Percentiles rank a stretch among this genome's conserved stretches.
phyloP scores from a whole-genome alignment of 2,329 filamentous ascomycete species.

The Colletotrichum eleusines region DNA sequence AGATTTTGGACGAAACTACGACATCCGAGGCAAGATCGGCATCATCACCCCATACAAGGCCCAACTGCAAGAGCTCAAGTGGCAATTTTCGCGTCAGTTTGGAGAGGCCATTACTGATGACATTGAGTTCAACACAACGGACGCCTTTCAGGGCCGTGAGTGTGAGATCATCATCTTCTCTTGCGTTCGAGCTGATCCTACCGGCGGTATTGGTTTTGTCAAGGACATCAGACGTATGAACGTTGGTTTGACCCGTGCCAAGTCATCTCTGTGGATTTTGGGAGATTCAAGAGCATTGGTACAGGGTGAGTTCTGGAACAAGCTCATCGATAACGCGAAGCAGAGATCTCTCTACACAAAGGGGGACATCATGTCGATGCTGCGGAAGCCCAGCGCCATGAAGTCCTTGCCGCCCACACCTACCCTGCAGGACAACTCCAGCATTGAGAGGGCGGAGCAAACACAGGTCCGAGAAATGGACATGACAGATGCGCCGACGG shows the following conservation, averaged over 20 bases:
- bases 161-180: conserved; percentile 99
- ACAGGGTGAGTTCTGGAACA: conserved; percentile 91
- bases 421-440: conserved; percentile 42
- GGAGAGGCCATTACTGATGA: conserved; percentile 80
- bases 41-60: conserved; percentile 99
- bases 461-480: conserved; percentile 32
- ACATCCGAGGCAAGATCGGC: conserved; percentile 87
- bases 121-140: conserved; percentile 98
- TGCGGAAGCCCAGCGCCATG: conserved; percentile 58
- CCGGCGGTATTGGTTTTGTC: conserved; percentile 97
- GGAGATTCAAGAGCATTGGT: conserved; percentile 89
- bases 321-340: conserved; percentile 85
- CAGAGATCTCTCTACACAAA: conserved; percentile 80
- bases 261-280: conserved; percentile 95
- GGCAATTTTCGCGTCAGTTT: conserved; percentile 78
- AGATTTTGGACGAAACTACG: conserved; percentile 73
- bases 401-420: conserved; percentile 42
- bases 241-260: conserved; percentile 95
- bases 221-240: conserved; percentile 99
- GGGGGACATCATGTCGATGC: conserved; percentile 66
- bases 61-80: conserved; percentile 84
- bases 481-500: conserved; percentile 35
- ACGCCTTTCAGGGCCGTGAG: conserved; percentile 96
- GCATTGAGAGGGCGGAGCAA: conserved; percentile 13
- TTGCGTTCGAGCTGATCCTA: conserved; percentile 92